phyloP scores from a whole-genome alignment of 208 protist species.

The Lotmaria passim region DNA sequence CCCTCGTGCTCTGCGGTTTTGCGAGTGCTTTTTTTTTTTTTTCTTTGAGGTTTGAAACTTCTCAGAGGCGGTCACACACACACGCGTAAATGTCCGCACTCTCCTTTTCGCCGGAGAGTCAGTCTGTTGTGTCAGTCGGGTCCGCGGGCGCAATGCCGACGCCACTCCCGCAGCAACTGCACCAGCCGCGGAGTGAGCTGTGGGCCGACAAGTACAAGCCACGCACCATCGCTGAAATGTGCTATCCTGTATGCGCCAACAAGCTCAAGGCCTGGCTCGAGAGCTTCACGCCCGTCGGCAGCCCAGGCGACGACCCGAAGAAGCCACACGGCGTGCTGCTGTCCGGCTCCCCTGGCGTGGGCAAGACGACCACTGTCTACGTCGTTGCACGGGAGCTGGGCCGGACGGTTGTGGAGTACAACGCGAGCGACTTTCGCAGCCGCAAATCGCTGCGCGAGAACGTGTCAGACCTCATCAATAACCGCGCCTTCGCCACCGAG shows the following conservation, averaged over 20 bases:
- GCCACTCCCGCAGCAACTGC: slow-evolving; percentile 3
- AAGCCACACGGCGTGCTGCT: slow-evolving; percentile 86
- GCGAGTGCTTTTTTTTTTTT: too few relatives aligned
- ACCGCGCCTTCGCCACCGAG: slow-evolving; percentile 72
- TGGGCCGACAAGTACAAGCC: slow-evolving; percentile 99
- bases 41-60: too few relatives aligned
- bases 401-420: slow-evolving; percentile 97
- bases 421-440: slow-evolving; percentile 98
- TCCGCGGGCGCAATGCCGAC: too few relatives aligned
- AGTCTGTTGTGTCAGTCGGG: not conserved
- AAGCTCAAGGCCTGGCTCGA: slow-evolving; percentile 93
- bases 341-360: slow-evolving; percentile 98
- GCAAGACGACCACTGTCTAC: slow-evolving; percentile 98
- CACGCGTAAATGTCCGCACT: slow-evolving; percentile 2
- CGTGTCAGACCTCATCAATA: slow-evolving; percentile 76
- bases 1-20: too few relatives aligned
- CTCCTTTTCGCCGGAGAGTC: not conserved
- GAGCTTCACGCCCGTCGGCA: slow-evolving; percentile 78
- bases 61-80: slow-evolving; percentile 7
- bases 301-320: slow-evolving; percentile 43
- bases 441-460: slow-evolving; percentile 91
- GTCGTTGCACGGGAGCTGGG: slow-evolving; percentile 90
- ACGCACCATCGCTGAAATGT: slow-evolving; percentile 83
- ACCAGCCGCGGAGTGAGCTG: slow-evolving; percentile 45
- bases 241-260: slow-evolving; percentile 87